phyloP scores from a whole-genome alignment of 2,329 filamentous ascomycete species.

The Sphaerulina populicola region DNA sequence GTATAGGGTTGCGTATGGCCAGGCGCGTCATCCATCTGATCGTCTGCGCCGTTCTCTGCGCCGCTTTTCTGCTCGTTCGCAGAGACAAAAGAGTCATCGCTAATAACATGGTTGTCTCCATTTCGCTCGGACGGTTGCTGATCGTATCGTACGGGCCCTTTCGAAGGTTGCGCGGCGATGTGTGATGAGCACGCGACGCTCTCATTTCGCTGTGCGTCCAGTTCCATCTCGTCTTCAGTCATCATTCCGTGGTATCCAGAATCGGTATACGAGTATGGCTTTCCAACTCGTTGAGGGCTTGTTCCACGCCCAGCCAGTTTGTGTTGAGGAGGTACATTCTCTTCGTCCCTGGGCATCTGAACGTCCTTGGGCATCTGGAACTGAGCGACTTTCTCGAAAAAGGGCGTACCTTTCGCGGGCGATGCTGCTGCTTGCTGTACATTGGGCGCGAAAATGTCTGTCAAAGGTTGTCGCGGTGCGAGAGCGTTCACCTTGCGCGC shows the following conservation, averaged over 20 bases:
- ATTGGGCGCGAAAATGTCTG: conserved; percentile 43
- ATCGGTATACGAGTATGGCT: conserved; percentile 40
- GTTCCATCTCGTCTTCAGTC: conserved; percentile 46
- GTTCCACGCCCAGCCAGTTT: conserved; percentile 27
- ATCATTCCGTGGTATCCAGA: conserved; percentile 64
- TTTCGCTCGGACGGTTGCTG: conserved; percentile 23
- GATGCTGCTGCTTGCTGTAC: conserved; percentile 42
- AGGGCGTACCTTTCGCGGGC: conserved; percentile 46
- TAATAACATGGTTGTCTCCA: conserved; percentile 24
- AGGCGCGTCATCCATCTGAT: conserved; percentile 14
- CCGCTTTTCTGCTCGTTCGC: conserved; percentile 38
- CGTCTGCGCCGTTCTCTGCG: conserved; percentile 6
- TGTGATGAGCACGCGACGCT: conserved; percentile 17
- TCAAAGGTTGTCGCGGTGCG: conserved; percentile 50
- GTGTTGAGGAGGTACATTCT: conserved; percentile 28
- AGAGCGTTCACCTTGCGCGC: conserved; percentile 51
- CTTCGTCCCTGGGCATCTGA: conserved; percentile 51
- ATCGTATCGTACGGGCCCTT: conserved; percentile 22
- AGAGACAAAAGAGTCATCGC: conserved; percentile 43
- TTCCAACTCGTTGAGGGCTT: conserved; percentile 30
- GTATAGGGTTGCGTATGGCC: conserved; percentile 12
- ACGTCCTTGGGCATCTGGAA: conserved; percentile 55
- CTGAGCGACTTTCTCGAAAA: conserved; percentile 49
- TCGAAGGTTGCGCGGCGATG: conserved; percentile 11
- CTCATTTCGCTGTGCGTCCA: conserved; percentile 22